Evolutionary conservation across 306 rosid genomes (phyloP), one percentile per base, ranked within the genome.

Genomic region (Canavalia ensiformis): DNA sequence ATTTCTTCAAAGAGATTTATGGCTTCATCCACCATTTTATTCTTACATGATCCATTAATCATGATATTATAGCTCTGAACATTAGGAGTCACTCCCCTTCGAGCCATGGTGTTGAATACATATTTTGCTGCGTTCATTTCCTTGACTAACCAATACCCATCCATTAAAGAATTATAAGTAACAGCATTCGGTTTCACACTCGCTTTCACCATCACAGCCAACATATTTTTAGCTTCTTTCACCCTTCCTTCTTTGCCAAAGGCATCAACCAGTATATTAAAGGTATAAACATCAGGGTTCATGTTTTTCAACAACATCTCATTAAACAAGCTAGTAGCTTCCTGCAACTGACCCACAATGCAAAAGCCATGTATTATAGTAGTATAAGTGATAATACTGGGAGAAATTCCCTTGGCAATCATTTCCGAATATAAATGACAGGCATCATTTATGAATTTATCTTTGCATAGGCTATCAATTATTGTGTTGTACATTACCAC

Each of bases 61-160:
- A 18, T 18, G 25, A 18, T 18, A 18, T 18, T 18, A 18, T 18
- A 18, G 25, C 25, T 18, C 25, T 18, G 25, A 18, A 18, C 25
- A 18, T 18, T 18, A 18, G 25, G 25, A 18, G 25, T 18, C 25
- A 18, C 25, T 18, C 25, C 25, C 25, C 25, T 18, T 18, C 25
- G 25, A 18, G 25, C 25, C 25, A 18, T 18, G 25, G 25, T 18
- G 25, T 18, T 18, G 25, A 18, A 18, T 18, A 18, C 25, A 18
- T 18, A 18, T 18, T 6, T 5, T 28, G 86, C 83, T 4, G 35
- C 41, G 8, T 39, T 31, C 28, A 75, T 8, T 6, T 74, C 6
- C 25, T 51, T 59, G 1, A 47, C 47, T 34, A 62, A 35, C 50
- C 49, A 62, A 11, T 80, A 80, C 11, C 88, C 85, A 35, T 74